Conservation (phyloP, 1,284 basidiomycete species). For the Puccinia horiana region DNA sequence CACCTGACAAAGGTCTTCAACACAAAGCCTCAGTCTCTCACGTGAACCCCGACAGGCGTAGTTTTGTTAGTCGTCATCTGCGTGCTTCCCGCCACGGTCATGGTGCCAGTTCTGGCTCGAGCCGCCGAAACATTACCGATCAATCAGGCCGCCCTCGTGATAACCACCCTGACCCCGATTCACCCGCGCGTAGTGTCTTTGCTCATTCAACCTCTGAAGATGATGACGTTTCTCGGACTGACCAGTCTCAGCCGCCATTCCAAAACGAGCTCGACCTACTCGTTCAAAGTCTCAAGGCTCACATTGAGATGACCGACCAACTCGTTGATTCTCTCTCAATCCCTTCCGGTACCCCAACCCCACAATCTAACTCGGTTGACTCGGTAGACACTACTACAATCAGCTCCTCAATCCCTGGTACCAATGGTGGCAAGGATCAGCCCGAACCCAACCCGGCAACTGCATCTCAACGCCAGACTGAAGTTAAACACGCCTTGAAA, state of each 20-base stretch:
- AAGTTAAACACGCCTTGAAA: slow-evolving; percentile 67
- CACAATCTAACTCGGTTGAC: slow-evolving; percentile 50
- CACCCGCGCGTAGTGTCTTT: slow-evolving; percentile 21
- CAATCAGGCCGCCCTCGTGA: background rate
- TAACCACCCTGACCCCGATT: slow-evolving; percentile 13
- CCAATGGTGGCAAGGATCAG: background rate
- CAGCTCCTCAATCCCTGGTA: slow-evolving; percentile 42
- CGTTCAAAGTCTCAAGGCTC: slow-evolving; percentile 73
- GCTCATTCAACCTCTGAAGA: slow-evolving; percentile 32
- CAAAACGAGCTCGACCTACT: slow-evolving; percentile 71
- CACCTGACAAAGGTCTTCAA: slow-evolving; percentile 58
- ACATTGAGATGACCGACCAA: slow-evolving; percentile 75
- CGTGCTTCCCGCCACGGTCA: background rate
- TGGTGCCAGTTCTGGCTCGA: background rate
- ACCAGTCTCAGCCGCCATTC: slow-evolving; percentile 62
- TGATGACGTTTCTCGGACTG: slow-evolving; percentile 49
- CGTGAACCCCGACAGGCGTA: background rate
- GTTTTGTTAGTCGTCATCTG: slow-evolving; percentile 24
- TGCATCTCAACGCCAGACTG: slow-evolving; percentile 59
- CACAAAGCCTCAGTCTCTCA: background rate
- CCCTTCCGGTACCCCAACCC: slow-evolving; percentile 21
- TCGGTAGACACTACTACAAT: slow-evolving; percentile 44
- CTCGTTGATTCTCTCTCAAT: slow-evolving; percentile 65
- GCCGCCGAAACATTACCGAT: slow-evolving; percentile 1
- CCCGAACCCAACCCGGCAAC: background rate